Conservation (phyloP, 2,329 filamentous ascomycete genomes). For the Huntiella moniliformis region DNA sequence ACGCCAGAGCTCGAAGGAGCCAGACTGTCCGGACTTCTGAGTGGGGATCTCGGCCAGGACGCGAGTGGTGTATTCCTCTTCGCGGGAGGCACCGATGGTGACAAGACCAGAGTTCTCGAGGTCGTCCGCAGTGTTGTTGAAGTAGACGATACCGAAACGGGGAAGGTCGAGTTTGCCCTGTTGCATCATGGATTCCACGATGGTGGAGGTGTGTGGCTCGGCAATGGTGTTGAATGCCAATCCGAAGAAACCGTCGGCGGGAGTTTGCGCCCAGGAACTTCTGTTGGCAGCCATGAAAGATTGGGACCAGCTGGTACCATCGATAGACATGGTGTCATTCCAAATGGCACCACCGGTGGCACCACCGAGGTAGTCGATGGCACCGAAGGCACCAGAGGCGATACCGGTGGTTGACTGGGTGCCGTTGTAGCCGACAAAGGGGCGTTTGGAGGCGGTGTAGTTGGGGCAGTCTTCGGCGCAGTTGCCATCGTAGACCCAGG, state of each 20-base stretch:
- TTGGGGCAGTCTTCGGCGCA: slow-evolving; percentile 17
- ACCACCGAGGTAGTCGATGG: slow-evolving; percentile 19
- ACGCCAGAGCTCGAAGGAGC: slow-evolving; percentile 19
- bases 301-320: slow-evolving; percentile 16
- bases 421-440: slow-evolving; percentile 14
- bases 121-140: slow-evolving; percentile 12
- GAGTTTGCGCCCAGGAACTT: slow-evolving; percentile 15
- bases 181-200: slow-evolving; percentile 19
- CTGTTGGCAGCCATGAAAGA: slow-evolving; percentile 17
- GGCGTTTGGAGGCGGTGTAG: slow-evolving; percentile 12
- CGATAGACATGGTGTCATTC: slow-evolving; percentile 16
- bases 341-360: slow-evolving; percentile 14
- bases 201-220: slow-evolving; percentile 16
- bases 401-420: slow-evolving; percentile 17
- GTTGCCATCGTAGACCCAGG: slow-evolving; percentile 18
- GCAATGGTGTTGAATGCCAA: slow-evolving; percentile 19
- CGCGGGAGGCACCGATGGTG: slow-evolving; percentile 19
- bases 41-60: slow-evolving; percentile 14
- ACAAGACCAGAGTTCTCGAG: slow-evolving; percentile 12
- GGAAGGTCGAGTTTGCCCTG: slow-evolving; percentile 17
- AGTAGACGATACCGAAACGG: slow-evolving; percentile 19
- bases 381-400: slow-evolving; percentile 13
- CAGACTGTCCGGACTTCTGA: not conserved
- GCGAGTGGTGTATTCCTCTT: slow-evolving; percentile 17
- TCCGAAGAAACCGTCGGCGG: slow-evolving; percentile 20